Base-by-base conservation (phyloP, 1,284 basidiomycete genomes). In the Hortiboletus rubellus region DNA sequence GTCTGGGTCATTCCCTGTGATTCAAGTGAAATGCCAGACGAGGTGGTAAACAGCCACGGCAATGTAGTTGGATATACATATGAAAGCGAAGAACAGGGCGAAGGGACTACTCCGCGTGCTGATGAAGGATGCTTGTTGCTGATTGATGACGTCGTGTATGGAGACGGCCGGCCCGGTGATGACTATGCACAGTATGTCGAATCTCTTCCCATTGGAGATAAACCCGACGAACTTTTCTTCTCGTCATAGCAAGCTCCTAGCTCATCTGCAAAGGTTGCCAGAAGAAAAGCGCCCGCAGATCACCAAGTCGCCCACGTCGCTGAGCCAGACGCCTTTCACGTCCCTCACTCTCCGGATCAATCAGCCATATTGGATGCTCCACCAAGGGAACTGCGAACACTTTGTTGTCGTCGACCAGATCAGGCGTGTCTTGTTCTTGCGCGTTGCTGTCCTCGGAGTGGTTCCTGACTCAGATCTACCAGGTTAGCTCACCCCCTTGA, bases 381-480 rank as follows among this genome's bases (percentile, higher is more conserved):
- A 94, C 65, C 80, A 83, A 55, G 92, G 91, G 27, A 86, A 83
- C 63, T 92, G 89, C 64, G 91, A 92, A 62, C 92, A 94, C 66
- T 88, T 86, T 67, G 66, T 91, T 38, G 80, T 87, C 17, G 62
- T 94, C 30, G 86, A 91, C 59, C 79, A 86, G 57, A 85, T 94
- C 60, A 80, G 91, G 92, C 85, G 60, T 51, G 76, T 63, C 33
- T 18, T 31, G 18, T 50, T 50, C 30, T 37, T 36, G 48, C 44
- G 15, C 31, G 27, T 50, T 11, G n/a, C 50, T 24, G 34, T 46
- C 38, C 27, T 27, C 27, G 27, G 47, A 37, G 31, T 31, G 33
- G 46, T 52, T 42, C n/a, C 38, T 47, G 44, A 52, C 48, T 50
- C 44, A 18, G 18, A 7, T 55, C 10, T 50, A 47, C 58, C 59